Base-by-base conservation (phyloP, 176 grass and related monocot species). In the Carex littledalei region DNA sequence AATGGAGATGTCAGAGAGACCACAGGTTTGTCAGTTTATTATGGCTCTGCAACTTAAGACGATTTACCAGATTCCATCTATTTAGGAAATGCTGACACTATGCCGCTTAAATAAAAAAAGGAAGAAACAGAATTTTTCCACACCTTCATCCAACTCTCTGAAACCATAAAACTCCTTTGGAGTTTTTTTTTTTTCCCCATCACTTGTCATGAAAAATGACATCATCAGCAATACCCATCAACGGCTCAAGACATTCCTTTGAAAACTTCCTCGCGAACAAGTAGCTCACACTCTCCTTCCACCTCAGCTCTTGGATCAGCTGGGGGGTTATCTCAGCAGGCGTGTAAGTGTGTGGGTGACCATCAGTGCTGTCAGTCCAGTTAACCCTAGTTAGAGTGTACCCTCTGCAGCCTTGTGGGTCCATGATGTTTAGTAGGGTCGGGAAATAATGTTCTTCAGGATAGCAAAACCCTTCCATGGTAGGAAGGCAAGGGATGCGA, bases 371-470 rank as follows among this genome's bases (percentile, higher is more conserved):
- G 26, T 62, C 95, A n/a, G 91, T 93, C 95, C 95, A 98, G 63
- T 98, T 93, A 55, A 98, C 93, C 50, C 86, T 84, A 0, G 95
- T 98, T 15, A 98, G 91, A 63, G 93, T 95, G 87, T 90, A 95
- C 7, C 91, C 8, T 10, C 86, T 89, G 65, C 85, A 82, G 35
- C 95, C 93, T 6, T 69, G 58, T 2, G 89, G 91, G 85, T 98
- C 95, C 29, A 87, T 88, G 89, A 95, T 93, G 77, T 92, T 88
- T 11, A 98, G 91, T 20, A 98, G 78, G 64, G 93, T 95, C 2
- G 95, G 93, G 86, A 98, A 95, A 76, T 98, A 98, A 82, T 98
- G 86, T 91, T 98, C 95, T 90, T 98, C 95, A 49, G 95, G 95
- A 87, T 93, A 98, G 86, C 95, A 98, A 2, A 35, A 67, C 47